These are phyloP conservation scores for Symbiodinium natans DNA, from an alignment of 73 alveolate genomes.

Conservation along the genomic window DNA sequence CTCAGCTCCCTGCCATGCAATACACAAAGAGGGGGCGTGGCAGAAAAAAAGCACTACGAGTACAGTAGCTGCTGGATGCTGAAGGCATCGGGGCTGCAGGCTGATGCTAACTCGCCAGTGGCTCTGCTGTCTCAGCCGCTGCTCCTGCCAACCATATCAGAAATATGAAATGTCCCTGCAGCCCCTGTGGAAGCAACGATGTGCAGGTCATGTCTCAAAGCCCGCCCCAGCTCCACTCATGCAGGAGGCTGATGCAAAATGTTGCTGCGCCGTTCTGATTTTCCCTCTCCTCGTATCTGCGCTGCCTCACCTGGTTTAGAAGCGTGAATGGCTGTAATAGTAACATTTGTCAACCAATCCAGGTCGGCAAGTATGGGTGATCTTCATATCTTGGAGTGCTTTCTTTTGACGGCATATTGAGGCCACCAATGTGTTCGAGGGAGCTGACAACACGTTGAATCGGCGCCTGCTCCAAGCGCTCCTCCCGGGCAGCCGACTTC, in stretches of 20 bases:
- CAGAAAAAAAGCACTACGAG: no score
- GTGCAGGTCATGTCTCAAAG: no score
- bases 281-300: background rate
- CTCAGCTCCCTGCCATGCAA: background rate
- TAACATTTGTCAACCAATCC: no score
- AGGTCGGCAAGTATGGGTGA: no score
- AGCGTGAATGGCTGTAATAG: no score
- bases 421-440: background rate
- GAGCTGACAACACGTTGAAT: background rate
- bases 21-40: no score
- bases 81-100: no score
- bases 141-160: constrained; percentile 37
- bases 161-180: no score
- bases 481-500: constrained; percentile 57
- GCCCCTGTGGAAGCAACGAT: no score
- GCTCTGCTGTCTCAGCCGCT: constrained; percentile 1
- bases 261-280: background rate
- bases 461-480: constrained; percentile 64
- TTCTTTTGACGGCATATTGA: no score
- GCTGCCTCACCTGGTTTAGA: background rate
- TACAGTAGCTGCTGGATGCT: no score
- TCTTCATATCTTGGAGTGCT: background rate
- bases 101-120: background rate
- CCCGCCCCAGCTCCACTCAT: background rate
- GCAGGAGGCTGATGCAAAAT: background rate